Base-by-base conservation (phyloP, 495 filamentous ascomycete species). In the Trichoderma orchidacearum region DNA sequence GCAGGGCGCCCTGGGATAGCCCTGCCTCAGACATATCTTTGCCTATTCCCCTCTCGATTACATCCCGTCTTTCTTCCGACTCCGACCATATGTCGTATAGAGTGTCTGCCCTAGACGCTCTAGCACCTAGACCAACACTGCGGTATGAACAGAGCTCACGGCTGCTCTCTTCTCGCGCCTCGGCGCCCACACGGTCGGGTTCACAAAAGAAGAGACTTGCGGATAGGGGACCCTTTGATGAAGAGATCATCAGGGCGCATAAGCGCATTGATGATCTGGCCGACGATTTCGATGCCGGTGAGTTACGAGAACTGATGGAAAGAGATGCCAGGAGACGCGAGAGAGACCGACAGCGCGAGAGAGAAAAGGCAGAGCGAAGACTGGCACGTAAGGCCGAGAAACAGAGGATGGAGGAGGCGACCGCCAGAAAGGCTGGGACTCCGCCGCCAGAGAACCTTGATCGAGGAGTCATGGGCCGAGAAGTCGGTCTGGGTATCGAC, bases 251-350 rank as follows among this genome's bases (percentile, higher is more conserved):
- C 13, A 84, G 77, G 58, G 82, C 86, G 3, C 83, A 78, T 55
- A 86, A 83, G 62, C 80, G 85, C 32, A 80, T 96, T 12, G 85
- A 92, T 60, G 82, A 86, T 50, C 72, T 93, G 34, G 90, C 89
- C 23, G 85, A 95, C 66, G 83, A 87, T 35, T 72, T 95, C 38
- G 86, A 85, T 68, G 86, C 90, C 1, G 79, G 85, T 32, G 87
- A 84, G 62, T 63, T 96, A 52, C 77, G 90, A 18, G 87, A 94
- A 62, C 66, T 95, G 31, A 80, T 96, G 77, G 90, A 96, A 57
- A 73, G 90, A 55, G 90, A 96, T 65, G 75, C 85, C 58, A 80
- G 89, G 58, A 77, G 90, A 30, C 79, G 76, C 58, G 87, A 95
- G 56, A 83, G 79, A 64, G 89, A 88, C 71, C 76, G 76, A 52